phyloP scores from a whole-genome alignment of 1,284 basidiomycete genomes.

The Sporisorium exsertum region DNA sequence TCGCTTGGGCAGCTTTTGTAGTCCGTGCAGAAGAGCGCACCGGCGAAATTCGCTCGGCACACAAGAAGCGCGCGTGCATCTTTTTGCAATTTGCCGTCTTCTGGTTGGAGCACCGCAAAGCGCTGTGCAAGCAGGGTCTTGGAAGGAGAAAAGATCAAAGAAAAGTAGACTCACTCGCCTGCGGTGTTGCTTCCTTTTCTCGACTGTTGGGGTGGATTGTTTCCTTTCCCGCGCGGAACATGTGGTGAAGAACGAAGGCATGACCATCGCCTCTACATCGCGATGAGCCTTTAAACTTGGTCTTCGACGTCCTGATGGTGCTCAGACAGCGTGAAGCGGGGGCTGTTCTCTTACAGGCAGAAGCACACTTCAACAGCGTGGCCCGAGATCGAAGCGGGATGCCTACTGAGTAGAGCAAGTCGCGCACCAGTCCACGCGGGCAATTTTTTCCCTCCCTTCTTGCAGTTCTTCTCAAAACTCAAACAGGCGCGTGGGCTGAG shows the following conservation, averaged over 20 bases:
- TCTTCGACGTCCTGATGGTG: too few relatives aligned
- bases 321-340: too few relatives aligned
- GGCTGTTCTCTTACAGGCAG: too few relatives aligned
- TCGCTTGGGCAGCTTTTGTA: not conserved
- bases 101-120: slow-evolving; percentile 15
- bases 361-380: too few relatives aligned
- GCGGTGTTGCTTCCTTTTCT: slow-evolving; percentile 12
- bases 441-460: slow-evolving; percentile 10
- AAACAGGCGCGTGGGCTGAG: not conserved
- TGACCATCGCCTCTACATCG: not conserved
- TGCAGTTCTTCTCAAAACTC: slow-evolving; percentile 4
- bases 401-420: not conserved
- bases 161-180: slow-evolving; percentile 20
- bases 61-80: too few relatives aligned
- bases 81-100: slow-evolving; percentile 9
- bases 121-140: not conserved
- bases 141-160: not conserved
- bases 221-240: not conserved
- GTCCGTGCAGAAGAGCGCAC: not conserved
- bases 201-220: slow-evolving; percentile 15
- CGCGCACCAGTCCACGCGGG: slow-evolving; percentile 6
- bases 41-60: slow-evolving; percentile 13
- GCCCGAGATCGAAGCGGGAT: too few relatives aligned
- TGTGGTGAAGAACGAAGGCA: not conserved
- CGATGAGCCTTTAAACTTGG: too few relatives aligned